Evolutionary conservation across 2,329 filamentous ascomycete genomes (phyloP), one percentile per base, ranked within the genome.

Genomic region (Pseudogymnoascus sp.): DNA sequence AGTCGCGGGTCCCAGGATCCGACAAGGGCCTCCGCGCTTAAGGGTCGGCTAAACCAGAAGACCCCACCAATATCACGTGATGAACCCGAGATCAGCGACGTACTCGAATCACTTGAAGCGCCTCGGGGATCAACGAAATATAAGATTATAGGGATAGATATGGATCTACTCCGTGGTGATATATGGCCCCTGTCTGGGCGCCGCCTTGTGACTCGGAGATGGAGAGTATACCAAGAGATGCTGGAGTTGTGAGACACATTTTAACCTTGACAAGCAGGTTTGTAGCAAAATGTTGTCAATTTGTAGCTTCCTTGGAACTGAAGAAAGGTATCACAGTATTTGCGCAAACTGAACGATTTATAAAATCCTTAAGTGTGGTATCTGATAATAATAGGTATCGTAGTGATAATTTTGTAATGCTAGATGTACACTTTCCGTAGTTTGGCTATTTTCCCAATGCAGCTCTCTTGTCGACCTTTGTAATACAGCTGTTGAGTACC

Each of bases 401-500:
- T 55, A 55, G 49, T 55, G 16, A 19, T 33, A 55, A 12, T 21
- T 33, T 55, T 55, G 49, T 21, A 33, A 33, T 55, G 49, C n/a
- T 55, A 55, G n/a, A 55, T 33, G 49, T 55, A 55, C 49, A 33
- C 49, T 55, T 55, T 33, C 49, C 49, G 19, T 55, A 16, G n/a
- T 33, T 55, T 55, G 49, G 29, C 26, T 33, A 55, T 55, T 19
- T 55, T 33, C 29, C 49, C 49, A 55, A 55, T 55, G 49, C 49
- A 55, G 49, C 16, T 55, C 49, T 55, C 29, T 55, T 55, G 29
- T 33, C 49, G 26, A 55, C 49, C 49, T 55, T 55, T 55, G 49
- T 55, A 55, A 33, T 55, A 55, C 49, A 55, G 49, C 49, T 55
- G 49, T 60, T 41, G 58, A 38, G 35, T 60, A 60, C 38, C 58